Base-by-base conservation (phyloP, 495 filamentous ascomycete genomes). In the Letharia columbiana region DNA sequence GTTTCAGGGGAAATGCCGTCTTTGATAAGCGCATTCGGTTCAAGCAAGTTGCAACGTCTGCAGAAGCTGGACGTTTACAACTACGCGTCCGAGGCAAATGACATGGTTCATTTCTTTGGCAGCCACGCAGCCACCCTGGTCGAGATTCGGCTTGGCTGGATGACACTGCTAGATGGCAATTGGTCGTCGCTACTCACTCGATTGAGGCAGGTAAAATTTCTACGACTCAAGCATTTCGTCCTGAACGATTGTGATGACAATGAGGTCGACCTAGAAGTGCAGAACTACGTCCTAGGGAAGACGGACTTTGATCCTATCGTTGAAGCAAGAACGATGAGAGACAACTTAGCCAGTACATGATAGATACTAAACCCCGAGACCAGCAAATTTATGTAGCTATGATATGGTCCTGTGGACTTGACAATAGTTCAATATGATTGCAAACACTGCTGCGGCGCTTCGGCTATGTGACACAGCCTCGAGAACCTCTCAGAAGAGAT, bases 11-110 rank as follows among this genome's bases (percentile, higher is more conserved):
- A 35, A 56, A 56, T 35, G 15, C 52, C 52, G 28, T 56, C 52
- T 35, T 9, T 56, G 15, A 56, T 2, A 56, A 15, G 52, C 28
- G 52, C 37, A 4, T 56, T 56, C 9, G 52, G 31, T 17, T 17
- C 31, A n/a, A 56, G 31, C 28, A 56, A 5, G 37, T 18, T 56
- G 6, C 52, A 35, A 13, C 2, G 3, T 8, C 11, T 56, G 52
- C 52, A n/a, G 52, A 56, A 56, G 52, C 52, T 56, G 52, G 52
- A 56, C 52, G 18, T 56, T 4, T 56, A 56, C 52, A 56, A 56
- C 31, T 56, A 56, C 52, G 52, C 18, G 31, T 56, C 31, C 13
- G 28, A 35, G 28, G 37, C 11, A 35, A 13, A 56, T 35, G 52
- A 56, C 15, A 33, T 56, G 28, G 52, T 56, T 33, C 31, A 35